phyloP scores from a whole-genome alignment of 2,329 filamentous ascomycete genomes.

The Xylariaceae sp. region DNA sequence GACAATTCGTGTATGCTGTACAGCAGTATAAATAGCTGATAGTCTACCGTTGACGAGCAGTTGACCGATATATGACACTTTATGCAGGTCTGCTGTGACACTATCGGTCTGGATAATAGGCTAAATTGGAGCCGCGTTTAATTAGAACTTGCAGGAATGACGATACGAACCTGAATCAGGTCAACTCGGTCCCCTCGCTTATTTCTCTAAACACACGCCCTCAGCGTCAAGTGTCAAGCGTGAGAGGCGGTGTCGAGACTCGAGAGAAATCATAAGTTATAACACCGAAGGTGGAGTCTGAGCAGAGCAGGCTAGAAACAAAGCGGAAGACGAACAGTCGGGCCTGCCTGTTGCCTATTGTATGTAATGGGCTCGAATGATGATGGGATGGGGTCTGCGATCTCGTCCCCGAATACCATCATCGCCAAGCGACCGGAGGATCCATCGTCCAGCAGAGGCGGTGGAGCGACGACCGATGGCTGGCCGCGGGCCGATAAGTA shows the following conservation, averaged over 20 bases:
- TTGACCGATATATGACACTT: slow-evolving; percentile 8
- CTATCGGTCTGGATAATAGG: slow-evolving; percentile 12
- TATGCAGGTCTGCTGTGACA: slow-evolving; percentile 10
- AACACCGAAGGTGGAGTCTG: too few relatives aligned
- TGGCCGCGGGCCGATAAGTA: slow-evolving; percentile 20
- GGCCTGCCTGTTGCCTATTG: too few relatives aligned
- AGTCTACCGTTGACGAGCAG: slow-evolving; percentile 1
- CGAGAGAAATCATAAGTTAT: too few relatives aligned
- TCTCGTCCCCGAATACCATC: slow-evolving; percentile 9
- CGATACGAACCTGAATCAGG: too few relatives aligned
- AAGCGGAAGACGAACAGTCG: slow-evolving; percentile 14
- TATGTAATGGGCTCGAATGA: not conserved
- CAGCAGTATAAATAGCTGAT: slow-evolving; percentile 1
- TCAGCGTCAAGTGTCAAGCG: too few relatives aligned
- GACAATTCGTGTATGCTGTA: not conserved
- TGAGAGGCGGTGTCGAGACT: too few relatives aligned
- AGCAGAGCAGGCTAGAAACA: slow-evolving; percentile 1
- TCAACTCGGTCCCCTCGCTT: too few relatives aligned
- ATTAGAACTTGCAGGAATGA: slow-evolving; percentile 6
- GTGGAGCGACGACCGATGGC: slow-evolving; percentile 13
- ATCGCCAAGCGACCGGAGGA: slow-evolving; percentile 11
- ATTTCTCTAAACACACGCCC: too few relatives aligned
- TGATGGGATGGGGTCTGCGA: not conserved
- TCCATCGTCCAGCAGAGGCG: slow-evolving; percentile 5
- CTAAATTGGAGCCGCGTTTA: slow-evolving; percentile 14